Evolutionary conservation across 805 yeast species (phyloP), one percentile per base, ranked within the genome.

Genomic region (Kuraishia floccosa): DNA sequence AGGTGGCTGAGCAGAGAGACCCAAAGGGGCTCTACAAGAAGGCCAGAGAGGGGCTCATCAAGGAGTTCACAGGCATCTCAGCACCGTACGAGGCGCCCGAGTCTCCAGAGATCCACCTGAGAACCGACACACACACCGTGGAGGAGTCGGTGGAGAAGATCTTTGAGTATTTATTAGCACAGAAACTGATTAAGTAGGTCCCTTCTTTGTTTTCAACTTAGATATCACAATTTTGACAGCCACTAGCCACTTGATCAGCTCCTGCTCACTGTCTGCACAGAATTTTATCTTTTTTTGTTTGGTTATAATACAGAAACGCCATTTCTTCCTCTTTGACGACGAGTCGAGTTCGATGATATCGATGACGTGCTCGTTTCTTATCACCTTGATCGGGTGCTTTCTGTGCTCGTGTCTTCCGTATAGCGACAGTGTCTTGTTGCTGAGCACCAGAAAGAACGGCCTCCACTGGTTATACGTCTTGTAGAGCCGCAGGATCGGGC

Each of bases 71-170:
- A 11, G 97, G 97, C 35, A 80, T 87, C 35, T 76, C 86, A 40
- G 96, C 96, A 8, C 97, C 97, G 24, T 87, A 87, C 54, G 97
- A 87, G 63, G 91, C 82, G 3, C 97, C 97, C 30, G 79, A 68
- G 42, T 47, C 57, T 22, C 84, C 97, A 17, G 97, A 87, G 60
- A 65, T 87, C 36, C 87, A 79, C 50, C 60, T 87, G 50, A 72
- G 71, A 43, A 84, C 89, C 35, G 78, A 80, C 49, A 65, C 73
- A 44, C 60, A 65, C 33, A 58, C 80, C 25, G 72, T 86, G 28
- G 96, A 87, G 60, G 82, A 86, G 49, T 73, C 89, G 47, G 94
- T 93, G 20, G 56, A 68, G 42, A 60, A 66, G 40, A 80, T 87
- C 48, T 68, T 70, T 42, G 74, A 73, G 30, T 86, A 84, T 52